Evolutionary conservation across 495 filamentous ascomycete species (phyloP), one percentile per base, ranked within the genome.

Genomic region (Xylaria intraflava): DNA sequence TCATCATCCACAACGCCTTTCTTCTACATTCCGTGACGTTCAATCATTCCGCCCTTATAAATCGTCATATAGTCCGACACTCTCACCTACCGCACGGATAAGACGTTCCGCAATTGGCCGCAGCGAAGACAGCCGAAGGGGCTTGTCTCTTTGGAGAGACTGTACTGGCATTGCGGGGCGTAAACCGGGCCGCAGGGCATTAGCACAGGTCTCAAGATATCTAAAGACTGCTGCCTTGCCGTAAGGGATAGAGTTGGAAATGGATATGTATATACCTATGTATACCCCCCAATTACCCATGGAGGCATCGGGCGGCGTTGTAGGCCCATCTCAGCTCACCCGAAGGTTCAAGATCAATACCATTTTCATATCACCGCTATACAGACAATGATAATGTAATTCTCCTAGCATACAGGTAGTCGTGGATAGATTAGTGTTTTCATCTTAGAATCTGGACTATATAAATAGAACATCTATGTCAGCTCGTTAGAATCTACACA

Each of bases 301-400:
- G 29, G 29, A 19, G 10, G 6, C 20, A 0, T 49, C 22, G 31
- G 11, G 46, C 24, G 46, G 26, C 19, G 26, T 22, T n/a, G n/a
- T n/a, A n/a, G n/a, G n/a, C n/a, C n/a, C n/a, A n/a, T 46, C 46
- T 49, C 31, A 26, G 31, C 46, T 49, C 31, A 47, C 38, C 12
- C 14, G 20, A 38, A 38, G 12, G 2, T 23, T 38, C 22, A 16
- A 10, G 12, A 14, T 16, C 14, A 49, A 39, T 40, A 40, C 7
- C 20, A 49, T n/a, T n/a, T n/a, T n/a, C n/a, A n/a, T n/a, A n/a
- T n/a, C n/a, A n/a, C n/a, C n/a, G n/a, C n/a, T n/a, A n/a, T n/a
- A n/a, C n/a, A n/a, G n/a, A n/a, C n/a, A n/a, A n/a, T n/a, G n/a
- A n/a, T n/a, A n/a, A n/a, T n/a, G n/a, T n/a, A n/a, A n/a, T n/a